These are phyloP conservation scores for Oryza glaberrima DNA, from an alignment of 176 grass and related monocot genomes.

Conservation along the genomic window DNA sequence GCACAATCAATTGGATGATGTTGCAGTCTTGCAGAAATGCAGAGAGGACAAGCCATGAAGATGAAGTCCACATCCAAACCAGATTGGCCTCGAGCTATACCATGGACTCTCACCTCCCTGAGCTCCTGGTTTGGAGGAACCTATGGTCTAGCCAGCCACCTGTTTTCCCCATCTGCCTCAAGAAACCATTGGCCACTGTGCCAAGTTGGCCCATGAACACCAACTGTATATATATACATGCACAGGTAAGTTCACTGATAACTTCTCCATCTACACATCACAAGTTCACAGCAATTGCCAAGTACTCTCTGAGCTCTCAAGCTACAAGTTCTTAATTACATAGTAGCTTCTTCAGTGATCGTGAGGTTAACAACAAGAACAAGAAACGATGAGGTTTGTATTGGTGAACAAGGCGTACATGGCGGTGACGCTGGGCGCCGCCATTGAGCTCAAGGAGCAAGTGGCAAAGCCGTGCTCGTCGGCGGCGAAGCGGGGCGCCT, in stretches of 20 bases:
- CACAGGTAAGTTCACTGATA: neutral
- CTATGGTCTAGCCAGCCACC: constrained; percentile 54
- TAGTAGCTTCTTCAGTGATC: neutral
- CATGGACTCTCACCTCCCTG: neutral
- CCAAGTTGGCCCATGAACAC: constrained; percentile 1
- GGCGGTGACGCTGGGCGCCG: constrained; percentile 58
- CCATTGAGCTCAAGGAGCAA: constrained; percentile 64
- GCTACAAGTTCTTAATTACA: neutral
- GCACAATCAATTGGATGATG: constrained; percentile 3
- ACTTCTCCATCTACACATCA: neutral
- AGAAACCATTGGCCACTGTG: constrained; percentile 65
- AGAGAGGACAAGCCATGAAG: constrained; percentile 4
- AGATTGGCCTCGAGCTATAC: constrained; percentile 16
- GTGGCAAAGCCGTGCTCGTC: constrained; percentile 47
- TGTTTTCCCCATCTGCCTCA: constrained; percentile 26
- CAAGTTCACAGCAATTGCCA: neutral
- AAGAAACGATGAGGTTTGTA: constrained; percentile 49
- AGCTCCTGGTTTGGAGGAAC: constrained; percentile 59
- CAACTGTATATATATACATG: neutral
- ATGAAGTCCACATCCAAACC: constrained; percentile 33
- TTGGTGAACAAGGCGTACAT: constrained; percentile 62
- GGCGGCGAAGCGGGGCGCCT: constrained; percentile 3
- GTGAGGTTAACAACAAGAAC: neutral
- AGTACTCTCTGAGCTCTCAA: neutral
- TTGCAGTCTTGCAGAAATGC: neutral